Base-by-base conservation (phyloP, 352 stramenopile species). In the Peronospora belbahrii region DNA sequence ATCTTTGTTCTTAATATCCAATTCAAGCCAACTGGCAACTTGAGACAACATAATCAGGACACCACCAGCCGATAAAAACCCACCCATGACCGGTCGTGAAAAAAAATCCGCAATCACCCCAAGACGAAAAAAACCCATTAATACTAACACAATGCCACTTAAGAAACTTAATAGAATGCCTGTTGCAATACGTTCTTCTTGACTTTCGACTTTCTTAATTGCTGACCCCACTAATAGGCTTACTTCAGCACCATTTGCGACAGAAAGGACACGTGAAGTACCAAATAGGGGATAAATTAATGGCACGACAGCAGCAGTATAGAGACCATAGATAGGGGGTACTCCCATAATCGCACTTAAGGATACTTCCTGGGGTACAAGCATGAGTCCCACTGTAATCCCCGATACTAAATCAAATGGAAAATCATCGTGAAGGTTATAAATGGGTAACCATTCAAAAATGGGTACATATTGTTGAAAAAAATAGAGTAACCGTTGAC, bases 361-460 rank as follows among this genome's bases (percentile, higher is more conserved):
- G 27, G 70, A 87, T 69, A 97, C 95, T 18, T 88, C 81, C 47
- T 96, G 87, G 14, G 88, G 91, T 44, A 97, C 76, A 22, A 95
- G 64, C 85, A 97, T 97, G 18, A 97, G 72, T 11, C 82, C 83
- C 24, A 89, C 78, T 2, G 78, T 87, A 55, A 86, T 62, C 20
- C 72, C 78, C 0, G 78, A 67, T 14, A 86, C 73, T 15, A 85
- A 0, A 49, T 86, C 78, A 36, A 67, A 77, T 55, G 85, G 83
- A 28, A 89, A 53, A 37, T 88, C 74, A 22, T 70, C 68, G 0
- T 49, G 50, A 2, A 85, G 6, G 35, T 83, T 51, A 56, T 92
- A 92, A 10, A 46, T 42, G 18, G 75, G 78, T 49, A 92, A 27
- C 81, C 81, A 92, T 13, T 77, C 51, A 9, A 92, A 59, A 15